phyloP scores from a whole-genome alignment of 306 rosid species.

The Fagus sylvatica region DNA sequence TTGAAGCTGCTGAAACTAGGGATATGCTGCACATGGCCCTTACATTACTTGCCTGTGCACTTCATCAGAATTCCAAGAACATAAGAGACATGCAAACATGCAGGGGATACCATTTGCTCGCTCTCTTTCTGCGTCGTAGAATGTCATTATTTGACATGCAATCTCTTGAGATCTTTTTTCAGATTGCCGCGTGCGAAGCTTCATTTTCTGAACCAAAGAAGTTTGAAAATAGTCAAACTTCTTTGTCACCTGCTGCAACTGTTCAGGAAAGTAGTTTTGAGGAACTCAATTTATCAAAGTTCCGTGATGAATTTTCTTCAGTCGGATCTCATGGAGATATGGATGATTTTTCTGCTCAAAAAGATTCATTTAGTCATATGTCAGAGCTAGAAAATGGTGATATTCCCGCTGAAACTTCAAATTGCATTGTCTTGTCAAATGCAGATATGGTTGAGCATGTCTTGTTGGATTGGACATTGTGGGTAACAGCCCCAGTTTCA shows the following conservation, averaged over 20 bases:
- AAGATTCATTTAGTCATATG: slow-evolving; percentile 88
- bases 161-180: slow-evolving; percentile 91
- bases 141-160: slow-evolving; percentile 98
- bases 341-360: slow-evolving; percentile 89
- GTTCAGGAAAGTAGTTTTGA: slow-evolving; percentile 70
- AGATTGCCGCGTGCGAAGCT: slow-evolving; percentile 99
- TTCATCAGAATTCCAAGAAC: slow-evolving; percentile 94
- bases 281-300: slow-evolving; percentile 71
- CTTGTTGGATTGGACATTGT: slow-evolving; percentile 97
- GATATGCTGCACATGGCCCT: slow-evolving; percentile 98
- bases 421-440: slow-evolving; percentile 96
- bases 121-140: slow-evolving; percentile 85
- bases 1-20: slow-evolving; percentile 97
- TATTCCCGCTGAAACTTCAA: slow-evolving; percentile 81
- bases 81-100: slow-evolving; percentile 90
- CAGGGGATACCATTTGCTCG: slow-evolving; percentile 94
- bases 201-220: slow-evolving; percentile 97
- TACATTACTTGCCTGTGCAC: slow-evolving; percentile 76
- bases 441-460: slow-evolving; percentile 99
- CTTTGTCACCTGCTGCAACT: slow-evolving; percentile 58
- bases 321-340: slow-evolving; percentile 87
- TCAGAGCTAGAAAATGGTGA: slow-evolving; percentile 95
- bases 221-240: slow-evolving; percentile 51
- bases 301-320: slow-evolving; percentile 85
- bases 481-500: slow-evolving; percentile 85